Base-by-base conservation (phyloP, 495 filamentous ascomycete species). In the Pyrenula massariospora region DNA sequence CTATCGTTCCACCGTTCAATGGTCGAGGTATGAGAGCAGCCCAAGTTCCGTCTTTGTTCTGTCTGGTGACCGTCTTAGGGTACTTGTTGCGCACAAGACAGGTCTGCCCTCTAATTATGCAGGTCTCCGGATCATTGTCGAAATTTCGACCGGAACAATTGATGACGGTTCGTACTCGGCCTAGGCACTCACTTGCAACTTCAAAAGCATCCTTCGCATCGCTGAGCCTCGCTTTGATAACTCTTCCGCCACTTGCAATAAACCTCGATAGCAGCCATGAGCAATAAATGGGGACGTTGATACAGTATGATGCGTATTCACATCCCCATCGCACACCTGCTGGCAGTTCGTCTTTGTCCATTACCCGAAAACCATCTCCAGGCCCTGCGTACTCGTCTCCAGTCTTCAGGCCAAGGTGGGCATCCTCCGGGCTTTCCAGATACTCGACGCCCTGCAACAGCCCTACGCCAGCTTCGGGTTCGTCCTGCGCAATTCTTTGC, bases 281-380 rank as follows among this genome's bases (percentile, higher is more conserved):
- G 60, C 77, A 80, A 59, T 86, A 86, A 3, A 84, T 77, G 61
- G 82, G 82, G 3, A 81, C 75, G 57, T 85, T 85, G 3, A 86
- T 62, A 60, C 76, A 81, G 62, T 75, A 83, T 0, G 80, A 78
- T 15, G 70, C 58, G 65, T 86, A 86, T 58, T 74, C 63, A 12
- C 73, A 81, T 0, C 79, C 82, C 79, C 78, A 79, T 19, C 64
- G 67, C 3, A 83, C 72, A 0, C 70, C 73, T 20, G 61, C 60
- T 0, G 81, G 81, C 0, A 78, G 24, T 31, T 82, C 77, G 0
- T 58, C 52, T 1, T 25, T n/a, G 0, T 24, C 1, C 2, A 82
- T 55, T 0, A 70, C 25, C 2, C 73, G 66, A 57, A 83, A 84
- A 2, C 64, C 77, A 56, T 73, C 68, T 48, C 58, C 55, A 1